A percentile compares a stretch with the other conserved stretches of the same genome.
Evolutionary conservation across 1,284 basidiomycete species (phyloP).

Genomic region (Heterobasidion annosum): DNA sequence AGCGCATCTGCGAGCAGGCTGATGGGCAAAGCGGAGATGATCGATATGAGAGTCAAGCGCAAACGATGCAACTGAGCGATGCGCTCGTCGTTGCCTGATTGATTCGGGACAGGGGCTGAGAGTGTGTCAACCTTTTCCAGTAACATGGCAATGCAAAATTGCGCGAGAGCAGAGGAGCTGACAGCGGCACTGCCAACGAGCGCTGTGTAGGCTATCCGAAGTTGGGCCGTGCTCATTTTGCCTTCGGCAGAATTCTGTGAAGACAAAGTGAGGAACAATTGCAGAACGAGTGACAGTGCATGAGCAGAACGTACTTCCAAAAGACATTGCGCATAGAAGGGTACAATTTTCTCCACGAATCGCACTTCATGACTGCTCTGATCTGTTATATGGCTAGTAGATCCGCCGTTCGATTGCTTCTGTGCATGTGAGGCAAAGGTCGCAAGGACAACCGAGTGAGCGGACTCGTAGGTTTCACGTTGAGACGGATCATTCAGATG

Average conservation of each 20-base stretch:
- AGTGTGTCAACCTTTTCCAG: slow-evolving; percentile 27
- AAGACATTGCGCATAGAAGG: slow-evolving; percentile 57
- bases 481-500: slow-evolving; percentile 45
- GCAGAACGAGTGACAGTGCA: not conserved
- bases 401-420: slow-evolving; percentile 5
- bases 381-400: not conserved
- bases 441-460: slow-evolving; percentile 66
- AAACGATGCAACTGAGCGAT: slow-evolving; percentile 40
- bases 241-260: slow-evolving; percentile 55
- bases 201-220: slow-evolving; percentile 57
- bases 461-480: slow-evolving; percentile 64
- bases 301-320: slow-evolving; percentile 41
- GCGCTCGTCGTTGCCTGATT: slow-evolving; percentile 12
- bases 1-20: slow-evolving; percentile 44
- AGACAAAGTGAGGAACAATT: not conserved
- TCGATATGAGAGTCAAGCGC: slow-evolving; percentile 48
- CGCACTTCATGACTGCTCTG: slow-evolving; percentile 8
- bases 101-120: slow-evolving; percentile 2
- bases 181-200: slow-evolving; percentile 46
- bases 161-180: slow-evolving; percentile 35
- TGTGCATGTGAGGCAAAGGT: slow-evolving; percentile 49
- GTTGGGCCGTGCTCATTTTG: slow-evolving; percentile 46
- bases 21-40: slow-evolving; percentile 47
- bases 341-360: slow-evolving; percentile 48
- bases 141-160: slow-evolving; percentile 51